phyloP scores from a whole-genome alignment of 106 monocot species.

The Dendrobium huoshanense region DNA sequence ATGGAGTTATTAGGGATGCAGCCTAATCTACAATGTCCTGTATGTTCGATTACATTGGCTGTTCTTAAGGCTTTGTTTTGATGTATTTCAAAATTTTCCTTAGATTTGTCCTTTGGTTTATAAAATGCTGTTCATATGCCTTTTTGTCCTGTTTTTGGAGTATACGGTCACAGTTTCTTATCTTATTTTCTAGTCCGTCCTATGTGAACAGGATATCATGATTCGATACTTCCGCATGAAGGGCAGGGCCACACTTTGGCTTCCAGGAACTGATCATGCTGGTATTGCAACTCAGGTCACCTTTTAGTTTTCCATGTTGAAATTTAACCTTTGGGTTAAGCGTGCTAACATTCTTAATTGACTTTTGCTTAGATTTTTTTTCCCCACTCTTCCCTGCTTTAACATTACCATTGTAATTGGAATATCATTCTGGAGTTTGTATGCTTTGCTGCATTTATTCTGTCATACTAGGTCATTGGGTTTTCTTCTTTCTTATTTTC shows the following conservation, averaged over 20 bases:
- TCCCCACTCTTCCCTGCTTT: background rate
- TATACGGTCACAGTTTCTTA: background rate
- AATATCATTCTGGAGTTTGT: background rate
- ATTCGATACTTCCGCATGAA: constrained; percentile 93
- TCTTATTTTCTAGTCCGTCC: background rate
- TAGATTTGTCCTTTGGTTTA: background rate
- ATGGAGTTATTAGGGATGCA: background rate
- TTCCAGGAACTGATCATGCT: constrained; percentile 99
- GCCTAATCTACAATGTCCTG: background rate
- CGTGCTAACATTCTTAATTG: background rate
- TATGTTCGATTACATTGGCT: background rate
- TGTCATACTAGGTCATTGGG: background rate
- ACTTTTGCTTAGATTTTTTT: background rate
- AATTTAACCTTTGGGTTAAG: background rate
- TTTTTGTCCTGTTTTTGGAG: background rate
- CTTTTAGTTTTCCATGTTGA: background rate
- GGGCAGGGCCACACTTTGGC: constrained; percentile 89
- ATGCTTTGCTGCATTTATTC: background rate
- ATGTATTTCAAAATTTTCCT: background rate
- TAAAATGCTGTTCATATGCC: background rate
- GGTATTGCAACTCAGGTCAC: constrained; percentile 97
- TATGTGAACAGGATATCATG: constrained; percentile 82
- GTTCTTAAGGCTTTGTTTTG: background rate
- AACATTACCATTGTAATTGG: background rate
- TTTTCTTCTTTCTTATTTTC: background rate